Conservation (phyloP, 1,139 yeast genomes). For the Geotrichum carabidarum region DNA sequence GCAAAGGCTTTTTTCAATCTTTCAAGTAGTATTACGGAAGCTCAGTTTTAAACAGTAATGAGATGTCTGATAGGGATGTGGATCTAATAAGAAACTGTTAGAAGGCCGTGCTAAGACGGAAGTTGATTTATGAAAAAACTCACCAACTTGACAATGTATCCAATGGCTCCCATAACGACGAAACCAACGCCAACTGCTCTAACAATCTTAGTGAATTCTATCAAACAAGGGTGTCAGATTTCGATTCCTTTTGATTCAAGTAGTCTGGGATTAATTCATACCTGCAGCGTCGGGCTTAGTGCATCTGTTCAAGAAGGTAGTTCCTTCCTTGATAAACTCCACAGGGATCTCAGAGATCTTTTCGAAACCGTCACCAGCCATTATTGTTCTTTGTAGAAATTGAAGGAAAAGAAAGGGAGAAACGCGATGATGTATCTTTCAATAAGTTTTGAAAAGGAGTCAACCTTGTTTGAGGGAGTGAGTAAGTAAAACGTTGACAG, state of each 20-base stretch:
- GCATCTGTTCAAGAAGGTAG: constrained; percentile 83
- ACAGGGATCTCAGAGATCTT: constrained; percentile 84
- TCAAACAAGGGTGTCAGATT: background rate
- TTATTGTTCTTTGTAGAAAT: constrained; percentile 14
- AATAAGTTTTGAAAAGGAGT: background rate
- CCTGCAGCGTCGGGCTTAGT: constrained; percentile 86
- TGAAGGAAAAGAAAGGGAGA: background rate
- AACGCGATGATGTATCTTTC: background rate
- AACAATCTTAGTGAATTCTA: constrained; percentile 79
- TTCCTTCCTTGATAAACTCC: constrained; percentile 87
- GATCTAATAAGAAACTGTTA: constrained; percentile 37
- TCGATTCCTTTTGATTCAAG: no score
- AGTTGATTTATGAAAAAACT: constrained; percentile 23
- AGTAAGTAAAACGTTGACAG: no score
- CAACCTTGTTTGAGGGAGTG: background rate
- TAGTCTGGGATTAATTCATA: constrained; percentile 34
- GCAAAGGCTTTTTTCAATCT: background rate
- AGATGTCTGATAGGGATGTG: constrained; percentile 97
- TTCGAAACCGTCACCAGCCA: constrained; percentile 47
- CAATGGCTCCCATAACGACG: constrained; percentile 95
- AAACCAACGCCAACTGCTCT: constrained; percentile 97
- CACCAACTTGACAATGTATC: constrained; percentile 82
- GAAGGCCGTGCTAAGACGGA: constrained; percentile 16
- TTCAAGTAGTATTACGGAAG: background rate
- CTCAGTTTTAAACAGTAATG: constrained; percentile 59